Evolutionary conservation across 495 filamentous ascomycete genomes (phyloP).

Genomic region (Melanomma pulvis-pyrius): DNA sequence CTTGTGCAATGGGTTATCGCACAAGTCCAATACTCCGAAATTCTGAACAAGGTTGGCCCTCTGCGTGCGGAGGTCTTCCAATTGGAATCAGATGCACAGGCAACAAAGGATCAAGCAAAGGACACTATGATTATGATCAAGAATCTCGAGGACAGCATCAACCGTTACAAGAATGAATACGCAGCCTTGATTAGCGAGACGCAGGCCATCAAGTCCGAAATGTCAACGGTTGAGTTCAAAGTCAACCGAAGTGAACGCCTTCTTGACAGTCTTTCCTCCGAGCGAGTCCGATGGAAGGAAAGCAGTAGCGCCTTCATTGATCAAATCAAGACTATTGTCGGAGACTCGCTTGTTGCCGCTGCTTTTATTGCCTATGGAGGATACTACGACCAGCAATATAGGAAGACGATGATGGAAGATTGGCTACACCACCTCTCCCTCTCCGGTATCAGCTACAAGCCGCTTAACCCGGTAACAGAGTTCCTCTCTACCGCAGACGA

Average conservation of each 20-base stretch:
- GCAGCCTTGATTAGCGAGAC: constrained; percentile 95
- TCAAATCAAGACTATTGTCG: constrained; percentile 94
- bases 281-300: constrained; percentile 90
- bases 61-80: constrained; percentile 85
- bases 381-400: constrained; percentile 96
- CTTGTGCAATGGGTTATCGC: constrained; percentile 97
- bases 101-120: constrained; percentile 92
- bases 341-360: constrained; percentile 90
- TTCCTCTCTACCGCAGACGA: constrained; percentile 97
- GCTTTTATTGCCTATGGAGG: constrained; percentile 98
- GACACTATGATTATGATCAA: constrained; percentile 86
- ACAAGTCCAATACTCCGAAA: constrained; percentile 96
- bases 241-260: constrained; percentile 94
- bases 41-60: constrained; percentile 91
- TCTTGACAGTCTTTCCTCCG: constrained; percentile 90
- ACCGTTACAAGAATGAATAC: constrained; percentile 96
- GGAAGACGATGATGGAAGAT: constrained; percentile 95
- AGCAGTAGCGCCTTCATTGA: constrained; percentile 97
- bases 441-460: constrained; percentile 89
- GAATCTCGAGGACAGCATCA: constrained; percentile 84
- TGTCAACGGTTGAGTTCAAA: constrained; percentile 95
- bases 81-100: constrained; percentile 83
- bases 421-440: constrained; percentile 90
- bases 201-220: constrained; percentile 94
- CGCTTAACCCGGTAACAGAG: constrained; percentile 91